Percentiles rank a stretch among this genome's conserved stretches.
These are phyloP conservation scores for Tuber umbilicatum DNA, from an alignment of 495 filamentous ascomycete species.

Conservation along the genomic window DNA sequence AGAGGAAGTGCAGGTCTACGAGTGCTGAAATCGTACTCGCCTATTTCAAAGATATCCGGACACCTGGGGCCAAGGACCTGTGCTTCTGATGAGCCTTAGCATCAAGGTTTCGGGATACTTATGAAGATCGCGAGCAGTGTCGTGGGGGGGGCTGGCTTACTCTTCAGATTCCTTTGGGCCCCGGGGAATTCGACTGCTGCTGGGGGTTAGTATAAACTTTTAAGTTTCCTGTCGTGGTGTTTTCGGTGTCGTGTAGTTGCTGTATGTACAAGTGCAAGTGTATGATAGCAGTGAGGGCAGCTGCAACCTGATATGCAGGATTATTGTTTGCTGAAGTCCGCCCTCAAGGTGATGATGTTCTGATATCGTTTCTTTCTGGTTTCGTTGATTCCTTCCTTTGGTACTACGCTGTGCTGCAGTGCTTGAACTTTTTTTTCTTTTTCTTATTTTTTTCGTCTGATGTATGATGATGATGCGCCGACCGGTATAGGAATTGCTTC, in stretches of 20 bases:
- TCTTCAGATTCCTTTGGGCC: background rate
- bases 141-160: background rate
- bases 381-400: background rate
- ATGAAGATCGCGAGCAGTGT: background rate
- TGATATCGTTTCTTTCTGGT: background rate
- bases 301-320: background rate
- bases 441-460: constrained; percentile 4
- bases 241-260: background rate
- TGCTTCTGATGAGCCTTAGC: too few species aligned
- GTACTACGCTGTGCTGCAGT: background rate
- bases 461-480: background rate
- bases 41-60: too few species aligned
- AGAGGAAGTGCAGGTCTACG: background rate
- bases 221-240: background rate
- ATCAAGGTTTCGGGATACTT: too few species aligned
- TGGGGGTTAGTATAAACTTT: background rate
- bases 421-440: background rate
- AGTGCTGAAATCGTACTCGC: background rate
- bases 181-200: background rate
- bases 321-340: background rate
- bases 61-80: too few species aligned
- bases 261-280: background rate
- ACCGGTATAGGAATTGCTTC: background rate
- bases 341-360: background rate
- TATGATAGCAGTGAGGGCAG: background rate